Conservation (phyloP, 768 basidiomycete genomes). For the Erythrobasidium yunnanense region DNA sequence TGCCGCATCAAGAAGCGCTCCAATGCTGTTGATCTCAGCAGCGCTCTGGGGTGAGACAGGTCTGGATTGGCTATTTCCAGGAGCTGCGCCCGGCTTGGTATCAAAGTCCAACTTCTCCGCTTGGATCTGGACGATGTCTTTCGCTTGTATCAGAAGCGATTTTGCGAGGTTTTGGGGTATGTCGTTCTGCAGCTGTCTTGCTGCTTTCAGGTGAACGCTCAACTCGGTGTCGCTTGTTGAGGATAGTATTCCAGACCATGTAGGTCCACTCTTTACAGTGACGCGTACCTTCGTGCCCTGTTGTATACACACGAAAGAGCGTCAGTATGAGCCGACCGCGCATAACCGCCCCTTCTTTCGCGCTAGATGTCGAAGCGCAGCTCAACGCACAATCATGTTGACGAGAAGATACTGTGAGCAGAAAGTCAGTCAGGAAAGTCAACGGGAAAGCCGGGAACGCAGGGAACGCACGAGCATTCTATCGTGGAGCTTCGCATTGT, state of each 20-base stretch:
- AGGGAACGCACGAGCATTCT: constrained; percentile 17
- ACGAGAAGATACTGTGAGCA: constrained; percentile 10
- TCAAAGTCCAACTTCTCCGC: constrained; percentile 32
- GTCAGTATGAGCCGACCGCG: too few species aligned
- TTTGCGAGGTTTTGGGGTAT: constrained; percentile 3
- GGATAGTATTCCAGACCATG: constrained; percentile 34
- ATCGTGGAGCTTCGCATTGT: constrained; percentile 16
- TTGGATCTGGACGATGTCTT: constrained; percentile 32
- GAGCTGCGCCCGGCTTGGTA: neutral
- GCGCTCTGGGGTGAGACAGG: neutral
- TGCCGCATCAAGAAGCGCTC: neutral
- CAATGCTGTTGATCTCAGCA: neutral
- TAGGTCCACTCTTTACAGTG: constrained; percentile 25
- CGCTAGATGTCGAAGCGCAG: neutral
- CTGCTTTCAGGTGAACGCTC: constrained; percentile 34
- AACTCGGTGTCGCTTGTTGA: constrained; percentile 30
- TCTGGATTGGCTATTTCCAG: neutral
- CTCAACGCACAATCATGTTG: constrained; percentile 7
- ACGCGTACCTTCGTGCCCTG: constrained; percentile 35
- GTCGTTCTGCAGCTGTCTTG: neutral
- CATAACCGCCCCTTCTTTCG: too few species aligned
- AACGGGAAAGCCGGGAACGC: neutral
- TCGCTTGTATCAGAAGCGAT: constrained; percentile 32
- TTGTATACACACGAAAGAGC: neutral
- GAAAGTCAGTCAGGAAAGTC: neutral